Evolutionary conservation across 2,329 filamentous ascomycete species (phyloP).

Genomic region (Massarina eburnea): DNA sequence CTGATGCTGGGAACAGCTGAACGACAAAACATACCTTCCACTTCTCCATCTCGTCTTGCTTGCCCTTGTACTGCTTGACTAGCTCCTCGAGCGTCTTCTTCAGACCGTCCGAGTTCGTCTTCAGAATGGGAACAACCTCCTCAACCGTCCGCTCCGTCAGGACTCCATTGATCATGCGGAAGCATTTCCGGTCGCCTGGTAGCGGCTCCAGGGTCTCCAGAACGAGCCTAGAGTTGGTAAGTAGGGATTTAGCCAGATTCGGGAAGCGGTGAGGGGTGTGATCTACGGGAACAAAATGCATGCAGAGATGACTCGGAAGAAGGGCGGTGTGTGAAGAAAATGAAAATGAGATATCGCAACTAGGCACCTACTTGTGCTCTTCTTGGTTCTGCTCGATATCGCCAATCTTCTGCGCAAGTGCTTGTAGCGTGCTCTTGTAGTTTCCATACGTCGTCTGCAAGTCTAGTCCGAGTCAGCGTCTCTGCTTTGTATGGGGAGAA

Average conservation of each 20-base stretch:
- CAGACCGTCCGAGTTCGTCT: conserved; percentile 91
- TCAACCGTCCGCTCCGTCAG: conserved; percentile 91
- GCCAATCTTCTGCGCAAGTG: conserved; percentile 93
- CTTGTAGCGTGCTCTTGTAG: conserved; percentile 78
- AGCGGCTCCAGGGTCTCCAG: conserved; percentile 87
- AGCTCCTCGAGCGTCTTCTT: conserved; percentile 93
- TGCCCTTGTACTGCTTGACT: conserved; percentile 92
- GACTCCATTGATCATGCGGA: conserved; percentile 97
- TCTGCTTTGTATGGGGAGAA: neutral
- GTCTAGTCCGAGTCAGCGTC: conserved; percentile 53
- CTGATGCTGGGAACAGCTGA: neutral
- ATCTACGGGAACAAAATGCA: conserved; percentile 1
- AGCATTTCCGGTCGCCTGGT: conserved; percentile 86
- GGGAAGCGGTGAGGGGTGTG: conserved; percentile 22
- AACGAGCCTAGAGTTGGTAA: conserved; percentile 69
- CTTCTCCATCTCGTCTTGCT: conserved; percentile 93
- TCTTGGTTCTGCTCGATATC: conserved; percentile 97
- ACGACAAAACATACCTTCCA: conserved; percentile 77
- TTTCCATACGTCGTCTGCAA: conserved; percentile 78
- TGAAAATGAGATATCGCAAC: conserved; percentile 4
- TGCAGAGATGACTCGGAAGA: conserved; percentile 14
- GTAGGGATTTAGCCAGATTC: conserved; percentile 6
- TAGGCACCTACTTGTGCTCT: conserved; percentile 82
- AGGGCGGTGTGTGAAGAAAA: conserved; percentile 21
- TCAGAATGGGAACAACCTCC: conserved; percentile 86